phyloP scores from a whole-genome alignment of 352 stramenopile genomes.

The Blastocystis sp. region DNA sequence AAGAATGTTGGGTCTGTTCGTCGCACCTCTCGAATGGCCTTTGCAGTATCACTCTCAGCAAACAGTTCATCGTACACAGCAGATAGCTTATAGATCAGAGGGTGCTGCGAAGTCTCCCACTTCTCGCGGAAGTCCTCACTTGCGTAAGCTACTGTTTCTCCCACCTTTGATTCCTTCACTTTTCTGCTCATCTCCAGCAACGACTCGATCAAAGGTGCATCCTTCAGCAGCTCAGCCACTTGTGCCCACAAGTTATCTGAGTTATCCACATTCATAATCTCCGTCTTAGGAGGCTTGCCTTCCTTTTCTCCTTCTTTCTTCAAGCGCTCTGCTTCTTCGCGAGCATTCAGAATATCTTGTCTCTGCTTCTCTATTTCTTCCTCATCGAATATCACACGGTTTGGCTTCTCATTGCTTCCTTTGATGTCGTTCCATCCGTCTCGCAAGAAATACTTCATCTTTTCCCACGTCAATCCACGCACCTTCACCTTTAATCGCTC shows the following conservation, averaged over 20 bases:
- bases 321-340: conserved; percentile 23
- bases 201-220: conserved; percentile 57
- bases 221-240: conserved; percentile 41
- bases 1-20: conserved; percentile 55
- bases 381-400: conserved; percentile 50
- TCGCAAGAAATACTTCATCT: conserved; percentile 46
- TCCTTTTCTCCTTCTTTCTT: conserved; percentile 50
- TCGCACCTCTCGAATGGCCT: conserved; percentile 41
- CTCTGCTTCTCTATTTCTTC: conserved; percentile 39
- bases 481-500: conserved; percentile 32
- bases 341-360: conserved; percentile 33
- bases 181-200: conserved; percentile 47
- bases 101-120: conserved; percentile 59
- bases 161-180: conserved; percentile 58
- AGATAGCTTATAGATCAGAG: conserved; percentile 48
- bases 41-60: conserved; percentile 47
- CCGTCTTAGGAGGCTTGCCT: conserved; percentile 32
- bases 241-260: conserved; percentile 50
- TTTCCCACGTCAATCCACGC: conserved; percentile 16
- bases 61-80: conserved; percentile 61
- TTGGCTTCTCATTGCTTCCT: not conserved
- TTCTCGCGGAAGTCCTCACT: conserved; percentile 58
- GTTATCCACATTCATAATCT: conserved; percentile 60
- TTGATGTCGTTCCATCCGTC: conserved; percentile 60
- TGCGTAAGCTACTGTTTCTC: conserved; percentile 39